Evolutionary conservation across 441 rosid genomes (phyloP).

Genomic region (Jatropha podagrica): DNA sequence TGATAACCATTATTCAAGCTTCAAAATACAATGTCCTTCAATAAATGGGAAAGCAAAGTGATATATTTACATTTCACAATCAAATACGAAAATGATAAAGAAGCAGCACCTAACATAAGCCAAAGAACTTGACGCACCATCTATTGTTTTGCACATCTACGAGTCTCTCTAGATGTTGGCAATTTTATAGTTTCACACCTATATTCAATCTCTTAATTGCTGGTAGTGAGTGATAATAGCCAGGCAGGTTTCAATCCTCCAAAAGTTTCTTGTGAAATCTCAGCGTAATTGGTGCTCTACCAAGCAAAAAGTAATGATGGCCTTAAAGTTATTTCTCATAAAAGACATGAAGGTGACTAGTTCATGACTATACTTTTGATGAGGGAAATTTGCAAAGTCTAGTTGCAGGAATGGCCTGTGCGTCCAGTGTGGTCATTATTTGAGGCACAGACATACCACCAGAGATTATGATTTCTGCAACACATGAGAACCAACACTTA

Average conservation of each 20-base stretch:
- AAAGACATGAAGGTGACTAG: not conserved
- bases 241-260: not conserved
- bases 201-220: not conserved
- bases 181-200: not conserved
- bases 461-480: constrained; percentile 70
- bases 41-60: not conserved
- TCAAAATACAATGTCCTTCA: too few species aligned
- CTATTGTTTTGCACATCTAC: not conserved
- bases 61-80: not conserved
- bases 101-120: not conserved
- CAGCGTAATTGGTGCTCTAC: not conserved
- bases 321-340: not conserved
- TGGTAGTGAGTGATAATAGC: not conserved
- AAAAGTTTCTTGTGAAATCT: not conserved
- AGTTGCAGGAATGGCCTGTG: constrained; percentile 17
- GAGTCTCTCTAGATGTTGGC: not conserved
- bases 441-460: constrained; percentile 99
- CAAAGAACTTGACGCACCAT: not conserved
- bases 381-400: constrained; percentile 1
- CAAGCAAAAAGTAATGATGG: not conserved
- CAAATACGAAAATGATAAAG: not conserved
- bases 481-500: constrained; percentile 4
- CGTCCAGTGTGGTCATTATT: constrained; percentile 63
- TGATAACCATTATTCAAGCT: too few species aligned
- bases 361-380: not conserved